Evolutionary conservation across 1,284 basidiomycete genomes (phyloP).

Genomic region (Golubevia sp.): DNA sequence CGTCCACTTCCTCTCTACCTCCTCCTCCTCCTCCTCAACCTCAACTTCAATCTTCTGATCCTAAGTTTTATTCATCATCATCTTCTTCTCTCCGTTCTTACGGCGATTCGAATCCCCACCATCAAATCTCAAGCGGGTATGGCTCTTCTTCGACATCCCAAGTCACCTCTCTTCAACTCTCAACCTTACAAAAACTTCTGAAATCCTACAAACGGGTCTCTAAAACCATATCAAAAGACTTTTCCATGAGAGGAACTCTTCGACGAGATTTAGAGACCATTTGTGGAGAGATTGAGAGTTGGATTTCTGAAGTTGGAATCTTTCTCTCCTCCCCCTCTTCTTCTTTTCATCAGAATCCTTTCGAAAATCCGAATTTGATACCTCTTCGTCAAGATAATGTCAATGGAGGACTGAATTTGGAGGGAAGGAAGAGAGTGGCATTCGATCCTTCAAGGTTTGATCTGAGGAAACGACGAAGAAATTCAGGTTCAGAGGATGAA

Average conservation of each 20-base stretch:
- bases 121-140: constrained; percentile 2
- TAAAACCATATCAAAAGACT: constrained; percentile 32
- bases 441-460: neutral
- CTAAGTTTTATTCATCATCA: too few relatives aligned
- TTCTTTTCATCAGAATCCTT: too few relatives aligned
- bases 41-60: too few relatives aligned
- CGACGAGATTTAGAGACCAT: constrained; percentile 19
- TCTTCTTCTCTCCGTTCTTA: constrained; percentile 2
- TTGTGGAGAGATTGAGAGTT: constrained; percentile 21
- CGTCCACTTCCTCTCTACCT: neutral
- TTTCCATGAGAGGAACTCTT: constrained; percentile 21
- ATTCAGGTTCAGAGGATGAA: neutral
- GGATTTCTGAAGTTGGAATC: constrained; percentile 10
- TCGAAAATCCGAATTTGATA: neutral
- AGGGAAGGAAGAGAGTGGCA: too few relatives aligned
- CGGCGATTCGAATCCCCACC: too few relatives aligned
- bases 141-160: constrained; percentile 15
- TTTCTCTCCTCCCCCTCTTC: too few relatives aligned
- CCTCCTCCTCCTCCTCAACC: constrained; percentile 7
- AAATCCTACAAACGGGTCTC: constrained; percentile 32
- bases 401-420: neutral
- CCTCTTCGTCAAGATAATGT: neutral
- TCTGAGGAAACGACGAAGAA: neutral
- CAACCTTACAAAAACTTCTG: constrained; percentile 17
- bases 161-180: too few relatives aligned